Conservation (phyloP, 805 yeast genomes). For the Saturnispora serradocipensis region DNA sequence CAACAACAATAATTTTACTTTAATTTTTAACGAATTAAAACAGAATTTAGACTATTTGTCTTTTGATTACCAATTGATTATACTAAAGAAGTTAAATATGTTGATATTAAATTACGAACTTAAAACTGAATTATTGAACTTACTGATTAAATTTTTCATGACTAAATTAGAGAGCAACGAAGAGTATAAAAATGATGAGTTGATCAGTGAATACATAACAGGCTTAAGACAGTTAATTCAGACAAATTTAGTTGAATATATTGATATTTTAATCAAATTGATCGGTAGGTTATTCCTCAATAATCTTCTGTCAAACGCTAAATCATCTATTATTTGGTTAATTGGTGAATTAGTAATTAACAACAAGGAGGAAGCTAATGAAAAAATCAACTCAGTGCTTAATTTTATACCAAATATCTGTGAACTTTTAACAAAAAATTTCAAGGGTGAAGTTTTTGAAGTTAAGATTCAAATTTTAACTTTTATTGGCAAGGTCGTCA, state of each 20-base stretch:
- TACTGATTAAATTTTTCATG: conserved; percentile 57
- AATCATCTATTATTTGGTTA: conserved; percentile 83
- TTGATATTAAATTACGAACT: conserved; percentile 15
- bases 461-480: conserved; percentile 67
- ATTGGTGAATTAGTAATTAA: conserved; percentile 65
- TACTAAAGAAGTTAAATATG: conserved; percentile 47
- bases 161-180: background rate
- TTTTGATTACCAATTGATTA: conserved; percentile 28
- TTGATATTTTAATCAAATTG: conserved; percentile 47
- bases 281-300: conserved; percentile 20
- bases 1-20: conserved; percentile 40
- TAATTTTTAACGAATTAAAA: conserved; percentile 54
- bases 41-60: conserved; percentile 34
- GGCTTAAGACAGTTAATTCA: conserved; percentile 69
- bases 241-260: conserved; percentile 43
- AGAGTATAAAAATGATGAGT: conserved; percentile 15
- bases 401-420: conserved; percentile 62
- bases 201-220: conserved; percentile 58
- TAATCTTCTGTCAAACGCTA: conserved; percentile 34
- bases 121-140: conserved; percentile 39
- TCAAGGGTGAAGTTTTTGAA: conserved; percentile 38
- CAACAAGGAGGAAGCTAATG: background rate
- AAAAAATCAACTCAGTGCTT: conserved; percentile 4
- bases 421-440: conserved; percentile 44
- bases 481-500: conserved; percentile 63